Evolutionary conservation across 768 basidiomycete species (phyloP).

Genomic region (Rhizopogon vesiculosus): DNA sequence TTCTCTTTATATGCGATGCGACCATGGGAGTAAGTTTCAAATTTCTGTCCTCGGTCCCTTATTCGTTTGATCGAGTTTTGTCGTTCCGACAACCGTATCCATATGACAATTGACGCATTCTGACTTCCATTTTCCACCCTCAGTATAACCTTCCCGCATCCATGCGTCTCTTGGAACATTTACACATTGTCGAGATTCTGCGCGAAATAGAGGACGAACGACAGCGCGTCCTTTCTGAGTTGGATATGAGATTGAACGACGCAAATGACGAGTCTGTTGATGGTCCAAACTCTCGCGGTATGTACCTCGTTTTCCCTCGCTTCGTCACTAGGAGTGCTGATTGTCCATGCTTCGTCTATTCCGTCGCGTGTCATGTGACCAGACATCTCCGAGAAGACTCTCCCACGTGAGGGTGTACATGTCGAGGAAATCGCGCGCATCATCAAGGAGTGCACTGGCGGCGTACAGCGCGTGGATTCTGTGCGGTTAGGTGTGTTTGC

Average conservation of each 20-base stretch:
- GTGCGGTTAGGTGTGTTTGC: not conserved
- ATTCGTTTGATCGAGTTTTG: not conserved
- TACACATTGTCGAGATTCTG: constrained; percentile 66
- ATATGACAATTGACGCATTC: not conserved
- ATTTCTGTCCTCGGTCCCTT: not conserved
- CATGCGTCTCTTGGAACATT: constrained; percentile 67
- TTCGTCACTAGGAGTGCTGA: not conserved
- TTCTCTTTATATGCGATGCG: constrained; percentile 70
- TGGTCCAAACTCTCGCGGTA: constrained; percentile 2
- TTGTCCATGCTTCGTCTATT: not conserved
- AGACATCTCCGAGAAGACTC: constrained; percentile 20
- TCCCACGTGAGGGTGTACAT: constrained; percentile 19
- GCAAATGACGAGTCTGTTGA: not conserved
- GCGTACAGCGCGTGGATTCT: not conserved
- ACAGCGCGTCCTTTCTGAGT: constrained; percentile 40
- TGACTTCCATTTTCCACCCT: not conserved
- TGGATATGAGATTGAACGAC: not conserved
- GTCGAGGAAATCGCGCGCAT: constrained; percentile 23
- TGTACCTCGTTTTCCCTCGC: not conserved
- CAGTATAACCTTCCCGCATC: constrained; percentile 76
- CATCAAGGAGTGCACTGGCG: not conserved
- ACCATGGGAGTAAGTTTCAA: constrained; percentile 53
- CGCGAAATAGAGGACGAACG: constrained; percentile 51
- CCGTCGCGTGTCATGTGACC: constrained; percentile 32
- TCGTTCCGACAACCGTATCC: not conserved